Conservation (phyloP, 495 filamentous ascomycete species). For the Lophiostoma macrostomum region DNA sequence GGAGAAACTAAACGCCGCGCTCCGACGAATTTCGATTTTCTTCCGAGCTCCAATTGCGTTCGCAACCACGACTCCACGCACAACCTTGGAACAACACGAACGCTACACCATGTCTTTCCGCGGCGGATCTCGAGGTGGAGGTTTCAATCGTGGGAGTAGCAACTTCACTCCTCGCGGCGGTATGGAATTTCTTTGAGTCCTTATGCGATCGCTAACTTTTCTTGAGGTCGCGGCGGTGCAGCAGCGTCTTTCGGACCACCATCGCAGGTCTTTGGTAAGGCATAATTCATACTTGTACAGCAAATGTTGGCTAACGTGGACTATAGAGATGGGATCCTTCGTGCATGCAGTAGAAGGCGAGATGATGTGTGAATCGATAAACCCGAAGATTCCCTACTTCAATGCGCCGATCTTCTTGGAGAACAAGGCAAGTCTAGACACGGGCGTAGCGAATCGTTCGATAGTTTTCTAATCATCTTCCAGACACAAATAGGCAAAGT, state of each 20-base stretch:
- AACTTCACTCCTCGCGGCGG: slow-evolving; percentile 40
- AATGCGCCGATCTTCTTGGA: slow-evolving; percentile 98
- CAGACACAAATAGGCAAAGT: slow-evolving; percentile 89
- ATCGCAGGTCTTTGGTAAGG: slow-evolving; percentile 60
- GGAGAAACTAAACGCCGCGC: neutral
- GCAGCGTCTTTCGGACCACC: slow-evolving; percentile 60
- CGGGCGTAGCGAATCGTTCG: neutral
- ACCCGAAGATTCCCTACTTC: slow-evolving; percentile 97
- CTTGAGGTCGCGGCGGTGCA: slow-evolving; percentile 46
- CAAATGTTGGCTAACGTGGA: slow-evolving; percentile 11
- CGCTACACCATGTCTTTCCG: slow-evolving; percentile 41
- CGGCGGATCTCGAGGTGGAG: slow-evolving; percentile 37
- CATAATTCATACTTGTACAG: neutral
- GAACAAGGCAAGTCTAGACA: slow-evolving; percentile 67
- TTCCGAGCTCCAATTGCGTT: neutral
- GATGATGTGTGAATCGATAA: slow-evolving; percentile 89
- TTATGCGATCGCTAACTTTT: slow-evolving; percentile 20
- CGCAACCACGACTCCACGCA: slow-evolving; percentile 10
- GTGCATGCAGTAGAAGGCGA: slow-evolving; percentile 94
- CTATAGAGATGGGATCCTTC: slow-evolving; percentile 83
- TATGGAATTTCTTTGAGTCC: slow-evolving; percentile 3
- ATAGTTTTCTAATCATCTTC: slow-evolving; percentile 5
- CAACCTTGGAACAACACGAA: too few species aligned
- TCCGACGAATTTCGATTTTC: slow-evolving; percentile 17
- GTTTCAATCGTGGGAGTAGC: slow-evolving; percentile 32